Conservation (phyloP, 2,329 filamentous ascomycete genomes). For the Phyllosticta ampelicida region DNA sequence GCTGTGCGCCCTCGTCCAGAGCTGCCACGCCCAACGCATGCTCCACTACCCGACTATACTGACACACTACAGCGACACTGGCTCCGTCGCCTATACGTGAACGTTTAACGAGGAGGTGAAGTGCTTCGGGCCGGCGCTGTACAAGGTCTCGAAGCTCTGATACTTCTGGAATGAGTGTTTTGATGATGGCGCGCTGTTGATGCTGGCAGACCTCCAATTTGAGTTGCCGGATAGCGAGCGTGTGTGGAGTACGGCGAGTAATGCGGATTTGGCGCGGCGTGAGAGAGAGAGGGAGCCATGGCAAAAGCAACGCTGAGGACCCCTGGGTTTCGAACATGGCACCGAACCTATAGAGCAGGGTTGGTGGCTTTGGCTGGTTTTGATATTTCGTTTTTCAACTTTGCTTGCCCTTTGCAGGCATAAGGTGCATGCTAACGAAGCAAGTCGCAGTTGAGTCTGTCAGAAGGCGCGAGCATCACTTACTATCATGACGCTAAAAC, state of each 20-base stretch:
- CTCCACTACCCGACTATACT: background rate
- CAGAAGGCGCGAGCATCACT: too few relatives aligned
- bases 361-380: background rate
- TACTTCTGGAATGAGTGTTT: background rate
- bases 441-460: too few relatives aligned
- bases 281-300: background rate
- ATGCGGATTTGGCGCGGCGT: background rate
- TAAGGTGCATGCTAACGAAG: too few relatives aligned
- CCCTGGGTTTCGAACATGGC: background rate
- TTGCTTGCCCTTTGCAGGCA: too few relatives aligned
- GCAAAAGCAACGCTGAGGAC: background rate
- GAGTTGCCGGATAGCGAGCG: background rate
- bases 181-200: background rate
- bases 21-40: background rate
- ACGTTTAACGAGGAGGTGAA: constrained; percentile 2
- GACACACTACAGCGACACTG: background rate
- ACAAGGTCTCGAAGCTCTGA: background rate
- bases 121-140: background rate
- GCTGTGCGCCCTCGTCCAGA: background rate
- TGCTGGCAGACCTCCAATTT: background rate
- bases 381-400: too few relatives aligned
- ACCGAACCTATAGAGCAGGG: background rate
- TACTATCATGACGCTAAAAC: too few relatives aligned
- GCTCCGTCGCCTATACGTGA: background rate
- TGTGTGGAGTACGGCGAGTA: background rate